Conservation (phyloP, 2,329 filamentous ascomycete genomes). For the Aspergillus transmontanensis region DNA sequence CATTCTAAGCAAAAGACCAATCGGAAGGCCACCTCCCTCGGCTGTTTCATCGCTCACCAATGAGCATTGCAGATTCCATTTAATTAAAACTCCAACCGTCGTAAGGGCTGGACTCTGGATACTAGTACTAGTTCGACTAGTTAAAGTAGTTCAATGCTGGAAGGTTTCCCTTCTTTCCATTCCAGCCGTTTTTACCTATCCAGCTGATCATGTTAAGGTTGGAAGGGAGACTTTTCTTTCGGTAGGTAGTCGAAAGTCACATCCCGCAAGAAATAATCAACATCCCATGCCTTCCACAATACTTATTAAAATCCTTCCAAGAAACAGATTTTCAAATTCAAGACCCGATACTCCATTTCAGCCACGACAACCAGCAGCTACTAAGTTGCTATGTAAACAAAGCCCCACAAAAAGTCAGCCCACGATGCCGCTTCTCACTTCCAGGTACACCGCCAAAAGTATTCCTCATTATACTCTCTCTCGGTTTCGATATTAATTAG, state of each 20-base stretch:
- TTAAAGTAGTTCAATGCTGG: neutral
- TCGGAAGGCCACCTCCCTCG: neutral
- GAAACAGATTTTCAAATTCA: neutral
- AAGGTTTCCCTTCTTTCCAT: neutral
- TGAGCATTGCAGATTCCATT: slow-evolving; percentile 1
- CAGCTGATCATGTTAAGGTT: neutral
- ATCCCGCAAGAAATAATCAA: too few species aligned
- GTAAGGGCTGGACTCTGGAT: neutral
- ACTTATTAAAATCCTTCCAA: too few species aligned
- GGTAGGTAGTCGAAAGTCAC: too few species aligned
- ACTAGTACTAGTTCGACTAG: too few species aligned
- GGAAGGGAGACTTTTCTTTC: neutral
- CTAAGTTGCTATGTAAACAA: slow-evolving; percentile 1
- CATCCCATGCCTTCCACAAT: neutral
- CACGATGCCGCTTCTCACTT: neutral
- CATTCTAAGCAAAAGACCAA: neutral
- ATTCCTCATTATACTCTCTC: neutral
- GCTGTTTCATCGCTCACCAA: slow-evolving; percentile 8
- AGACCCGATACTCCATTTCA: neutral
- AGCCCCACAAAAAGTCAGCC: slow-evolving; percentile 3
- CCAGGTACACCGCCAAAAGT: neutral
- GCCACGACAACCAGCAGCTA: neutral
- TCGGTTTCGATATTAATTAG: neutral
- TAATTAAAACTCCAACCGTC: neutral
- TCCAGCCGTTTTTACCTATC: neutral